Evolutionary conservation across 1,139 yeast species (phyloP).

Genomic region (Debaryomyces nepalensis): DNA sequence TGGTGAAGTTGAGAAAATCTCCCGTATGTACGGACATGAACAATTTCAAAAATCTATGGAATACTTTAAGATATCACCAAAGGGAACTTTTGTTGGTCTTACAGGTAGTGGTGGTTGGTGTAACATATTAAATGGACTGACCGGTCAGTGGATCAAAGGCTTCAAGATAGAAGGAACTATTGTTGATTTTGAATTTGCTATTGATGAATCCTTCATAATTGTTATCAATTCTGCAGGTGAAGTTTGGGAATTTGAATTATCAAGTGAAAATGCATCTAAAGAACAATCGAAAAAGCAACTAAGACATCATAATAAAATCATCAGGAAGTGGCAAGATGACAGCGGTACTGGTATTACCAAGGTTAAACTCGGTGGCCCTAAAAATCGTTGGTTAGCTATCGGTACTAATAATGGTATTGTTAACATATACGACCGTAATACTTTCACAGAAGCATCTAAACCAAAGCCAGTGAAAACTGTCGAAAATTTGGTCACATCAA

Average conservation of each 20-base stretch:
- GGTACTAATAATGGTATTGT: constrained; percentile 92
- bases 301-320: constrained; percentile 38
- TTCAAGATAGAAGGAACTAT: constrained; percentile 86
- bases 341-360: constrained; percentile 86
- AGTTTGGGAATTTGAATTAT: constrained; percentile 82
- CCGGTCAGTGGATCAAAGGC: constrained; percentile 86
- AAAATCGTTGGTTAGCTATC: constrained; percentile 82
- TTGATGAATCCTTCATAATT: constrained; percentile 57
- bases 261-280: constrained; percentile 19
- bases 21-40: constrained; percentile 92
- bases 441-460: constrained; percentile 26
- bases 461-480: constrained; percentile 60
- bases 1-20: constrained; percentile 80
- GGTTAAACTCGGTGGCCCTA: constrained; percentile 77
- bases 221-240: constrained; percentile 83
- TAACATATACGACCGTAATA: constrained; percentile 72
- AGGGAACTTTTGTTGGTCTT: constrained; percentile 74
- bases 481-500: constrained; percentile 81
- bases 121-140: constrained; percentile 71
- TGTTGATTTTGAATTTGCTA: constrained; percentile 76
- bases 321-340: constrained; percentile 81
- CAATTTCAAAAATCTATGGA: constrained; percentile 86
- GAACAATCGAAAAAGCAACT: constrained; percentile 6
- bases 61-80: constrained; percentile 70
- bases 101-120: constrained; percentile 92